These are phyloP conservation scores for Hemisphaericaspora nanyangensis DNA, from an alignment of 805 yeast genomes.

Conservation along the genomic window DNA sequence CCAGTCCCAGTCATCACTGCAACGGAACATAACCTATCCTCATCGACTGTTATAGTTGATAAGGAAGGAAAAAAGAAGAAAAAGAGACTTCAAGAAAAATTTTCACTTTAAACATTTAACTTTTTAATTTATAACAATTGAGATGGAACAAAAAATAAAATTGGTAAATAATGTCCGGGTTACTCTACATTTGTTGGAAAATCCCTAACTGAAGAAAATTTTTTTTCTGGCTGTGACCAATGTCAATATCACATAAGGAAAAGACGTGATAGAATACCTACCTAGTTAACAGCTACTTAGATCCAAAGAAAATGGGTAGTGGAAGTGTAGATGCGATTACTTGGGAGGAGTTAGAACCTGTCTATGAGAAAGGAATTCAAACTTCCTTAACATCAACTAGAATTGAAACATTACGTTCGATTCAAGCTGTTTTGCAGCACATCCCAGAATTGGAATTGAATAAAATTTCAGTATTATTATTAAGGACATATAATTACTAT, in stretches of 20 bases:
- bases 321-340: too few relatives aligned
- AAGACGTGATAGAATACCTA: too few relatives aligned
- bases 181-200: too few relatives aligned
- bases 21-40: conserved; percentile 39
- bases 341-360: conserved; percentile 23
- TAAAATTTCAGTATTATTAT: conserved; percentile 24
- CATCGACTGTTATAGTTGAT: conserved; percentile 61
- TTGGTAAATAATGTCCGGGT: too few relatives aligned
- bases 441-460: conserved; percentile 16
- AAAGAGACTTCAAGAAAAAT: conserved; percentile 1
- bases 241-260: too few relatives aligned
- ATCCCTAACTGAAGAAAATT: too few relatives aligned
- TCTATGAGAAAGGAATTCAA: conserved; percentile 17
- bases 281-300: too few relatives aligned
- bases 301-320: too few relatives aligned
- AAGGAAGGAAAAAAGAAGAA: conserved; percentile 33
- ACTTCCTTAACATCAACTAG: conserved; percentile 36
- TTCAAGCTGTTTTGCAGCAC: conserved; percentile 23
- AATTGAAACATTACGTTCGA: conserved; percentile 27
- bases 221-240: too few relatives aligned
- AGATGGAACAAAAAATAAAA: too few relatives aligned
- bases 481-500: conserved; percentile 48
- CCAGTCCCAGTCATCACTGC: conserved; percentile 25
- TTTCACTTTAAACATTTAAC: too few relatives aligned
- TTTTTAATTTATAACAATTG: too few relatives aligned